Conservation (phyloP, 2,329 filamentous ascomycete species). For the Colletotrichum sp. region DNA sequence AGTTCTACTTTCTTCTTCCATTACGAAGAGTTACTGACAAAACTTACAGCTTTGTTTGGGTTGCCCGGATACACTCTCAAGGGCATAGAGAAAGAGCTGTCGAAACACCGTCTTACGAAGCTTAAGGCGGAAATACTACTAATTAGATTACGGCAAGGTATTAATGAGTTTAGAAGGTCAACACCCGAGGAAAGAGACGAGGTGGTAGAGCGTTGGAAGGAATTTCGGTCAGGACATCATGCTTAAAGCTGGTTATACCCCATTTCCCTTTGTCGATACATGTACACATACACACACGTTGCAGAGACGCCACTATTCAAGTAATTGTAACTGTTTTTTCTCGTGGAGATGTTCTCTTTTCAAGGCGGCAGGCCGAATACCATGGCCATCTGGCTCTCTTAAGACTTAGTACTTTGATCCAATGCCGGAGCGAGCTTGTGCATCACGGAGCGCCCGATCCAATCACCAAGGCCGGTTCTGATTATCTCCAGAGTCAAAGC, state of each 20-base stretch:
- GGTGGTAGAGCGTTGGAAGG: slow-evolving; percentile 30
- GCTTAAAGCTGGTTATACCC: slow-evolving; percentile 1
- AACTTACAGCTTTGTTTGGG: slow-evolving; percentile 44
- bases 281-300: not conserved
- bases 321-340: not conserved
- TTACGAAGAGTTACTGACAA: not conserved
- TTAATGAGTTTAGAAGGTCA: slow-evolving; percentile 28
- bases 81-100: slow-evolving; percentile 54
- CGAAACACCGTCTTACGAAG: slow-evolving; percentile 34
- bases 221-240: not conserved
- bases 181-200: slow-evolving; percentile 24
- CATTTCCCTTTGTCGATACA: not conserved
- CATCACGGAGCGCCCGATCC: too few species aligned
- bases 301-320: not conserved
- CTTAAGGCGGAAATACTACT: slow-evolving; percentile 36
- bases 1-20: not conserved
- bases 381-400: too few species aligned
- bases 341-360: not conserved
- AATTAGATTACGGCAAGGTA: slow-evolving; percentile 33
- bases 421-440: too few species aligned
- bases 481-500: too few species aligned
- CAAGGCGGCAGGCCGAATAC: too few species aligned
- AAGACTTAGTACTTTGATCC: too few species aligned
- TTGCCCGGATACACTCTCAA: slow-evolving; percentile 56
- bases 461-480: too few species aligned